Conservation (phyloP, 2,329 filamentous ascomycete genomes). For the Phoma sp. region DNA sequence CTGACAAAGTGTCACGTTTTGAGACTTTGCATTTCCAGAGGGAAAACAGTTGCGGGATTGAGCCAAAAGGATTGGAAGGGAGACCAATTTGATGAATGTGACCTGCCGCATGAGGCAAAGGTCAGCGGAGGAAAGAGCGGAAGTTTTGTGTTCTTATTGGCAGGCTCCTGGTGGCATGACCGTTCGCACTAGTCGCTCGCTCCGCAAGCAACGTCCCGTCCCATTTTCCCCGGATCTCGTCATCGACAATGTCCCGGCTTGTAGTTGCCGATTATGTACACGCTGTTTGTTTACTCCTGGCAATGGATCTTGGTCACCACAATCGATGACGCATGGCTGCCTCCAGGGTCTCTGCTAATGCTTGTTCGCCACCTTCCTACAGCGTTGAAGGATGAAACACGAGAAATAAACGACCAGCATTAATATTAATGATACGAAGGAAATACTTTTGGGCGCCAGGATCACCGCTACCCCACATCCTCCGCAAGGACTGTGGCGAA, state of each 20-base stretch:
- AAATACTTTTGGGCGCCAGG: not conserved
- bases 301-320: not conserved
- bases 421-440: not conserved
- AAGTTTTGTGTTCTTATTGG: constrained; percentile 1
- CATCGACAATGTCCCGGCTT: not conserved
- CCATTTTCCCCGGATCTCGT: not conserved
- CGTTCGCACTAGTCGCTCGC: not conserved
- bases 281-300: not conserved
- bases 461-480: constrained; percentile 1
- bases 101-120: not conserved
- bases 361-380: not conserved
- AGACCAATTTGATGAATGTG: not conserved
- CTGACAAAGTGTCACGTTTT: too few relatives aligned
- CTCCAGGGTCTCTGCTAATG: too few relatives aligned
- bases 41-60: not conserved
- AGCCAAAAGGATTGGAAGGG: not conserved
- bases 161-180: not conserved
- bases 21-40: not conserved
- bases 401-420: not conserved
- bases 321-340: not conserved
- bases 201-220: not conserved
- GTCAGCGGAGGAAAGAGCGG: not conserved
- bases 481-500: not conserved
- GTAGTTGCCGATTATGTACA: not conserved
- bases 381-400: not conserved